A percentile compares a stretch with the other conserved stretches of the same genome.
phyloP scores from a whole-genome alignment of 2,329 filamentous ascomycete species.

The Apiospora marii region DNA sequence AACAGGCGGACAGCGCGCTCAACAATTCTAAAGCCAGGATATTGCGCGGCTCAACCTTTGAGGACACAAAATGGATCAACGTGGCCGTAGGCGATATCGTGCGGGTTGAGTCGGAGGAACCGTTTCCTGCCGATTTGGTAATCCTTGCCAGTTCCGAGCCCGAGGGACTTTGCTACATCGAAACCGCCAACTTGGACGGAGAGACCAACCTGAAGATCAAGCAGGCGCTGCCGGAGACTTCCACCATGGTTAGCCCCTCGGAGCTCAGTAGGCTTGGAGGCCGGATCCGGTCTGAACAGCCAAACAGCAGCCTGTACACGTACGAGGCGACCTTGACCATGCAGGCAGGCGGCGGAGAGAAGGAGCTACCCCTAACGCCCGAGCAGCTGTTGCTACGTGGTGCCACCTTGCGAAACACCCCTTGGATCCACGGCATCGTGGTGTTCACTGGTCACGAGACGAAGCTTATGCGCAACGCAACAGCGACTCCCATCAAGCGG shows the following conservation, averaged over 20 bases:
- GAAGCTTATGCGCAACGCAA: conserved; percentile 98
- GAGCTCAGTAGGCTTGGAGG: conserved; percentile 88
- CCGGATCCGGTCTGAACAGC: conserved; percentile 90
- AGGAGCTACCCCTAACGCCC: conserved; percentile 86
- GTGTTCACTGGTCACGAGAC: conserved; percentile 98
- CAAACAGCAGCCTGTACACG: conserved; percentile 97
- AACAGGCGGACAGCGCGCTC: conserved; percentile 83
- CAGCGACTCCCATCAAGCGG: conserved; percentile 95
- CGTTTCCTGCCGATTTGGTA: conserved; percentile 93
- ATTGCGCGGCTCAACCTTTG: conserved; percentile 82
- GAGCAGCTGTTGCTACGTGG: conserved; percentile 94
- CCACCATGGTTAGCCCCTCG: conserved; percentile 82
- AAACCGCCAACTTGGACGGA: conserved; percentile 96
- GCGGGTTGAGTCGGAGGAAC: conserved; percentile 90
- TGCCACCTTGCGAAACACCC: conserved; percentile 92
- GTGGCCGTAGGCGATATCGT: conserved; percentile 92
- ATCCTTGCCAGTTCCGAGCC: conserved; percentile 94
- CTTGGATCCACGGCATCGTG: conserved; percentile 95
- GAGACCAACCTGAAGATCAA: conserved; percentile 99
- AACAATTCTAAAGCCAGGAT: conserved; percentile 89
- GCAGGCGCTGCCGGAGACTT: conserved; percentile 93
- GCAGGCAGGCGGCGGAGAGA: conserved; percentile 88
- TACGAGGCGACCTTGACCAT: conserved; percentile 97
- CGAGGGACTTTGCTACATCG: conserved; percentile 97
- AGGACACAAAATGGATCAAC: conserved; percentile 92